These are phyloP conservation scores for Galeopsis tetrahit DNA, from an alignment of 257 asterid species.

Conservation along the genomic window DNA sequence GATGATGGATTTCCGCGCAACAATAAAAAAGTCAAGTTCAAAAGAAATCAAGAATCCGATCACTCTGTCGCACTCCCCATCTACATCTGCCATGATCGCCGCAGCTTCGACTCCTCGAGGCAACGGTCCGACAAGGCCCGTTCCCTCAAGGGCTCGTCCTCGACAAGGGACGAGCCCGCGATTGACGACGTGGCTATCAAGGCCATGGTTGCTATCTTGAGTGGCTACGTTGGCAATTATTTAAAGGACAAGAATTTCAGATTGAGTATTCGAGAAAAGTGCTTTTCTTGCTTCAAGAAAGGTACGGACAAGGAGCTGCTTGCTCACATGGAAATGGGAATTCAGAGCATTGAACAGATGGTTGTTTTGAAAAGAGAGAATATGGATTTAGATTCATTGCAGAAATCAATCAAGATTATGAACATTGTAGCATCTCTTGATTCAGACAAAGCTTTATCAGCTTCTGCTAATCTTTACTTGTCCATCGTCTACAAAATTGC, in stretches of 20 bases:
- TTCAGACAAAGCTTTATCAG: constrained; percentile 52
- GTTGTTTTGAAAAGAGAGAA: constrained; percentile 44
- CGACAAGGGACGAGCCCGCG: constrained; percentile 55
- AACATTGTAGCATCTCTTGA: constrained; percentile 51
- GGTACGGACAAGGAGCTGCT: constrained; percentile 40
- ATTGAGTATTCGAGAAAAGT: constrained; percentile 45
- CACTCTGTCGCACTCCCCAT: constrained; percentile 61
- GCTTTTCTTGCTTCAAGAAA: constrained; percentile 48
- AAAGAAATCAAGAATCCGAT: constrained; percentile 35
- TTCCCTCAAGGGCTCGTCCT: constrained; percentile 45
- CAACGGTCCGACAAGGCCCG: constrained; percentile 39
- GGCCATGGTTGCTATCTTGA: constrained; percentile 68
- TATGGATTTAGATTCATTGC: constrained; percentile 48
- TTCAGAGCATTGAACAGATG: constrained; percentile 57
- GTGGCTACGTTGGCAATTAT: constrained; percentile 62
- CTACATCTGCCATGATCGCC: constrained; percentile 72
- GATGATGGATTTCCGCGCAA: constrained; percentile 57
- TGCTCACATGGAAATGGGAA: constrained; percentile 52
- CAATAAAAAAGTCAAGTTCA: constrained; percentile 58
- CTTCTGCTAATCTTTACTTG: constrained; percentile 70
- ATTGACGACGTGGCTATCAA: constrained; percentile 66
- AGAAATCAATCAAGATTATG: constrained; percentile 53
- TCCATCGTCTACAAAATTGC: constrained; percentile 64
- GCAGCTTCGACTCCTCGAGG: constrained; percentile 49
- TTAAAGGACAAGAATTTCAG: constrained; percentile 51